Percentiles rank a stretch among this genome's conserved stretches.
These are phyloP conservation scores for Betula pendula DNA, from an alignment of 306 rosid species.

Conservation along the genomic window DNA sequence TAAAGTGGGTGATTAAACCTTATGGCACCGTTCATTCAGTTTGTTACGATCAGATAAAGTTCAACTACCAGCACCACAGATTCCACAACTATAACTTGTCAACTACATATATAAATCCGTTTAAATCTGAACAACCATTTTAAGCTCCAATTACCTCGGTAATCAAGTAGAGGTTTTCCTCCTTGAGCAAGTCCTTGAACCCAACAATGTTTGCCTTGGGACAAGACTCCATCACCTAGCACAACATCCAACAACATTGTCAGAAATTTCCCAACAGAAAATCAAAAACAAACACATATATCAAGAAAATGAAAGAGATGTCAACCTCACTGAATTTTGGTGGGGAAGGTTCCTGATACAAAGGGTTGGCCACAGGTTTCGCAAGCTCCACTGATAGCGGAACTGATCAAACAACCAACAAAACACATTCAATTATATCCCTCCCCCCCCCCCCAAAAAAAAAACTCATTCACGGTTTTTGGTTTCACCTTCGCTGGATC, in stretches of 20 bases:
- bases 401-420: conserved; percentile 39
- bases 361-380: conserved; percentile 52
- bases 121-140: neutral
- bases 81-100: neutral
- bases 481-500: conserved; percentile 47
- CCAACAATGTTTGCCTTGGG: conserved; percentile 48
- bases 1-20: neutral
- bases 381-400: conserved; percentile 50
- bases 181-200: conserved; percentile 54
- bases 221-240: conserved; percentile 60
- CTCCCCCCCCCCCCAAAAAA: no score
- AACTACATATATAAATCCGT: neutral
- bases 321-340: conserved; percentile 50
- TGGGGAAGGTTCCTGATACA: conserved; percentile 48
- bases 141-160: conserved; percentile 57
- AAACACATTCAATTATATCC: neutral
- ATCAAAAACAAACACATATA: neutral
- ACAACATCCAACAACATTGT: conserved; percentile 10
- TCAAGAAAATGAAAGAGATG: neutral
- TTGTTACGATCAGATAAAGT: neutral
- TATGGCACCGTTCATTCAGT: neutral
- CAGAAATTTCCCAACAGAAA: neutral
- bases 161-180: conserved; percentile 69
- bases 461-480: neutral
- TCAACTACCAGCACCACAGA: neutral